phyloP scores from a whole-genome alignment of 2,329 filamentous ascomycete species.

The Hymenoscyphus albidus region DNA sequence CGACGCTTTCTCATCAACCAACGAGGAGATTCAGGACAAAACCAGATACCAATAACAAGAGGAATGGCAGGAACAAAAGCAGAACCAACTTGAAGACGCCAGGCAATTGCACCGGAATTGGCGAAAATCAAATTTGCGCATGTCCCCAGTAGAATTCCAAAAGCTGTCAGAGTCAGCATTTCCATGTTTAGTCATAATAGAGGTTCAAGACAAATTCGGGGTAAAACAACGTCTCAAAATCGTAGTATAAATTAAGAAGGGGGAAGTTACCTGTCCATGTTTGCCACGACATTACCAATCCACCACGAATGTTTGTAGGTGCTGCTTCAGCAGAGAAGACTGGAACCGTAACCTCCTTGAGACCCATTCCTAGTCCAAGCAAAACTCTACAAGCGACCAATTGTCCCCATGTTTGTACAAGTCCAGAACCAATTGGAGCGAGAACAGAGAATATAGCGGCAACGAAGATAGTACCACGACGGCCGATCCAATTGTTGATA shows the following conservation, averaged over 20 bases:
- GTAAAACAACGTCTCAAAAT: too few species aligned
- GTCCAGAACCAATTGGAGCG: slow-evolving; percentile 55
- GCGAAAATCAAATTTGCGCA: slow-evolving; percentile 42
- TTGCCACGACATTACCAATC: slow-evolving; percentile 78
- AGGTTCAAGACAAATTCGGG: too few species aligned
- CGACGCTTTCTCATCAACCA: slow-evolving; percentile 53
- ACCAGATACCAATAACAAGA: slow-evolving; percentile 56
- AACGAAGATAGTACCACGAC: slow-evolving; percentile 69
- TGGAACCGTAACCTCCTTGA: slow-evolving; percentile 47
- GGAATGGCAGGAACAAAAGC: slow-evolving; percentile 59
- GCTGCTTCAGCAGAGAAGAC: slow-evolving; percentile 52
- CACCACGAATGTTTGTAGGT: slow-evolving; percentile 49
- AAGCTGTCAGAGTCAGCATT: slow-evolving; percentile 53
- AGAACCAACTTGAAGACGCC: slow-evolving; percentile 62
- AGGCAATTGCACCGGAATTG: slow-evolving; percentile 54
- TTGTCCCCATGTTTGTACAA: slow-evolving; percentile 56
- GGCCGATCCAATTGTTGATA: slow-evolving; percentile 58
- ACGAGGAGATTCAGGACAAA: slow-evolving; percentile 63
- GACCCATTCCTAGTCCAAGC: slow-evolving; percentile 58
- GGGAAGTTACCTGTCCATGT: not conserved
- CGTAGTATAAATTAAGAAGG: too few species aligned
- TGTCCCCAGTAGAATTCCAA: slow-evolving; percentile 52
- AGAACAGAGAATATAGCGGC: slow-evolving; percentile 57
- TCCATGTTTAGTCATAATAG: too few species aligned
- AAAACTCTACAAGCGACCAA: slow-evolving; percentile 52